These are phyloP conservation scores for Fraxinus velutina DNA, from an alignment of 305 asterid species.

Conservation along the genomic window DNA sequence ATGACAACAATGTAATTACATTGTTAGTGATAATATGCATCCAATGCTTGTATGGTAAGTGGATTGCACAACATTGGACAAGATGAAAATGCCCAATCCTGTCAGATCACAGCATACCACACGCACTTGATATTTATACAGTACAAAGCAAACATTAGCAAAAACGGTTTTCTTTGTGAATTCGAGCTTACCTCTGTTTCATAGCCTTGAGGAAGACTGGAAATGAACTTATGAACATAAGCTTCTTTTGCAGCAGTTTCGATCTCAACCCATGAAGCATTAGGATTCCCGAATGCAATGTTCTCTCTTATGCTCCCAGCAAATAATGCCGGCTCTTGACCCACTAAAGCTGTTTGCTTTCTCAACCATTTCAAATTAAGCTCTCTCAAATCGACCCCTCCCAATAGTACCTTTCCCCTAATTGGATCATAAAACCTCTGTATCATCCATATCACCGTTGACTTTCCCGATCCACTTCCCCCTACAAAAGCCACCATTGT, in stretches of 20 bases:
- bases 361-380: slow-evolving; percentile 70
- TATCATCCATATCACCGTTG: slow-evolving; percentile 72
- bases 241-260: slow-evolving; percentile 82
- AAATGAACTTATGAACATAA: slow-evolving; percentile 69
- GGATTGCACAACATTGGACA: neutral
- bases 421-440: slow-evolving; percentile 79
- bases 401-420: slow-evolving; percentile 58
- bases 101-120: neutral
- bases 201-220: slow-evolving; percentile 79
- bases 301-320: slow-evolving; percentile 77
- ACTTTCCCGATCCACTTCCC: slow-evolving; percentile 84
- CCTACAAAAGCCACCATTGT: slow-evolving; percentile 80
- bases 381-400: slow-evolving; percentile 60
- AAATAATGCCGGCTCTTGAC: slow-evolving; percentile 79
- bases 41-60: neutral
- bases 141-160: neutral
- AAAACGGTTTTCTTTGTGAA: neutral
- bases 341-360: slow-evolving; percentile 63
- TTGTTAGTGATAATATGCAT: neutral
- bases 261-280: slow-evolving; percentile 72
- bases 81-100: neutral
- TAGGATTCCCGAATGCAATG: slow-evolving; percentile 62
- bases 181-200: slow-evolving; percentile 61
- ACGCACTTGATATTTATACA: neutral
- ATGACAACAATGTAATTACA: slow-evolving; percentile 4